Evolutionary conservation across 352 stramenopile genomes (phyloP).

Genomic region (Thraustotheca clavata): DNA sequence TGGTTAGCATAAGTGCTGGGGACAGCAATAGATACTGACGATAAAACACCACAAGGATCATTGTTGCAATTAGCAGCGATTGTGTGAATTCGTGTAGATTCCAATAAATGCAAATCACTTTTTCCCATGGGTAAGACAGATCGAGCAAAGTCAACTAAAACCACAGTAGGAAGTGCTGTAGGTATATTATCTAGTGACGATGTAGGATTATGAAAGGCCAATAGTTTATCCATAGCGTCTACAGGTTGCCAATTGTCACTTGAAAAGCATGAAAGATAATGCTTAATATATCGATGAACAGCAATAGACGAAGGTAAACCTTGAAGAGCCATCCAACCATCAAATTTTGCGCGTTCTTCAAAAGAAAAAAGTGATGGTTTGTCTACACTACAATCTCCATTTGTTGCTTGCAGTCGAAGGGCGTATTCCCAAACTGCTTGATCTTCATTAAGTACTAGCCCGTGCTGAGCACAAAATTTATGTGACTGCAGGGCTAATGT

Average conservation of each 20-base stretch:
- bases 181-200: not conserved
- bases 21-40: not conserved
- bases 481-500: constrained; percentile 35
- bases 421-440: constrained; percentile 67
- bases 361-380: constrained; percentile 54
- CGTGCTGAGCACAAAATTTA: constrained; percentile 40
- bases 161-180: not conserved
- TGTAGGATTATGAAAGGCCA: not conserved
- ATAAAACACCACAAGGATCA: constrained; percentile 17
- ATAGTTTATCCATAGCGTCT: not conserved
- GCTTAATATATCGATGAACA: constrained; percentile 48
- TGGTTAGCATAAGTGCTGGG: constrained; percentile 7
- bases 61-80: not conserved
- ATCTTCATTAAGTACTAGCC: constrained; percentile 40
- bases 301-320: constrained; percentile 34
- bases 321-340: constrained; percentile 60
- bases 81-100: not conserved
- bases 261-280: constrained; percentile 63
- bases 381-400: constrained; percentile 56
- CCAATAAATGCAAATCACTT: constrained; percentile 14
- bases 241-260: constrained; percentile 35
- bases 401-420: constrained; percentile 62
- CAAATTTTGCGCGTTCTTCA: constrained; percentile 63
- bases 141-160: constrained; percentile 17
- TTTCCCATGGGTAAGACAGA: constrained; percentile 13